Percentiles rank a stretch among this genome's conserved stretches.
phyloP scores from a whole-genome alignment of 306 rosid species.

The Cyclanthera cordifolia region DNA sequence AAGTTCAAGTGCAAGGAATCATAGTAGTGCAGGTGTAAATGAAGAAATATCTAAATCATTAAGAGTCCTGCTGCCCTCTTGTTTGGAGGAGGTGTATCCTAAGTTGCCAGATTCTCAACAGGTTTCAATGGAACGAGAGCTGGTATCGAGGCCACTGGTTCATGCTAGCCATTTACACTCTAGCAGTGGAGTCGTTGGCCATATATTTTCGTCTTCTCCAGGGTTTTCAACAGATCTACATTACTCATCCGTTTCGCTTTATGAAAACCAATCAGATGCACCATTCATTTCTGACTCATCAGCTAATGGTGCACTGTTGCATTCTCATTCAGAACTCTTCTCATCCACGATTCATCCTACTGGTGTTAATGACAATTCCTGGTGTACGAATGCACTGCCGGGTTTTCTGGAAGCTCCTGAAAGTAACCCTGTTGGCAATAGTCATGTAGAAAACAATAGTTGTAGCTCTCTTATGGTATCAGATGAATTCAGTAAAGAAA shows the following conservation, averaged over 20 bases:
- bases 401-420: conserved; percentile 63
- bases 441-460: conserved; percentile 54
- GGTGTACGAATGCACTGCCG: conserved; percentile 64
- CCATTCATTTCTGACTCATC: conserved; percentile 53
- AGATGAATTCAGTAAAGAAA: conserved; percentile 56
- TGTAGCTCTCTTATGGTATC: conserved; percentile 47
- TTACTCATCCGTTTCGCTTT: conserved; percentile 59
- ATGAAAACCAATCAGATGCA: conserved; percentile 40
- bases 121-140: conserved; percentile 45
- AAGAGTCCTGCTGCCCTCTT: conserved; percentile 46
- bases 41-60: conserved; percentile 49
- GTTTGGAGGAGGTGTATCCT: conserved; percentile 53
- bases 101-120: conserved; percentile 60
- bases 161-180: conserved; percentile 46
- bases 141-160: conserved; percentile 31
- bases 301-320: conserved; percentile 31
- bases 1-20: conserved; percentile 54
- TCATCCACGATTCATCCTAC: conserved; percentile 43
- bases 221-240: conserved; percentile 77
- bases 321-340: conserved; percentile 40
- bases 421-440: conserved; percentile 44
- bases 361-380: conserved; percentile 46
- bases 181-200: conserved; percentile 64
- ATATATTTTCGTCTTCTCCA: conserved; percentile 71
- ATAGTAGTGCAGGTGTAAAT: conserved; percentile 49